phyloP scores from a whole-genome alignment of 768 basidiomycete genomes.

The Clathrus columnatus region DNA sequence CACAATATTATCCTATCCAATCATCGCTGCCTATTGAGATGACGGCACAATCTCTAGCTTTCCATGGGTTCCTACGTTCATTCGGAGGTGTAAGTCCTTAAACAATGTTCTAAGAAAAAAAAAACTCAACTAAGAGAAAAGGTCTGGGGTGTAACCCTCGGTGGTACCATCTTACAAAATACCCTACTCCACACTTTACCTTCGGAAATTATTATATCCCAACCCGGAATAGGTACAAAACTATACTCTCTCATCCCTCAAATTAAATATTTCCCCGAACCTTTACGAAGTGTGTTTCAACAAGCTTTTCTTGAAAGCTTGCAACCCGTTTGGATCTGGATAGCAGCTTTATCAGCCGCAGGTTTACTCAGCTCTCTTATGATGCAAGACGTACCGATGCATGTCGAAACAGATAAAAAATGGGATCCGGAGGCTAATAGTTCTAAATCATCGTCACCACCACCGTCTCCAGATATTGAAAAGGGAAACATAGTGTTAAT shows the following conservation, averaged over 20 bases:
- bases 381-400: constrained; percentile 28
- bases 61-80: constrained; percentile 30
- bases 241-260: constrained; percentile 39
- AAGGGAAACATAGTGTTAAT: no score
- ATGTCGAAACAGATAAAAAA: constrained; percentile 22
- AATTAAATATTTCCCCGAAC: constrained; percentile 28
- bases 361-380: constrained; percentile 24
- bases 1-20: constrained; percentile 35
- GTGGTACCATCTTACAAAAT: constrained; percentile 44
- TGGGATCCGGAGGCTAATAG: constrained; percentile 18
- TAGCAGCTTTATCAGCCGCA: constrained; percentile 30
- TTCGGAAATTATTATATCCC: constrained; percentile 23
- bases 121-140: constrained; percentile 15
- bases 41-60: constrained; percentile 37
- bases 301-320: constrained; percentile 35
- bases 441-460: no score
- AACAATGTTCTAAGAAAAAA: not conserved
- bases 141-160: constrained; percentile 45
- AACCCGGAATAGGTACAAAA: constrained; percentile 30
- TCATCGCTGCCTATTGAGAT: constrained; percentile 33
- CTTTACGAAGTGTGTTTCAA: constrained; percentile 27
- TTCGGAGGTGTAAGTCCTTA: constrained; percentile 25
- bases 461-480: no score
- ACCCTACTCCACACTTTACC: constrained; percentile 35
- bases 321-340: constrained; percentile 31